These are phyloP conservation scores for Ganoderma meredithae DNA, from an alignment of 1,284 basidiomycete species.

Conservation along the genomic window DNA sequence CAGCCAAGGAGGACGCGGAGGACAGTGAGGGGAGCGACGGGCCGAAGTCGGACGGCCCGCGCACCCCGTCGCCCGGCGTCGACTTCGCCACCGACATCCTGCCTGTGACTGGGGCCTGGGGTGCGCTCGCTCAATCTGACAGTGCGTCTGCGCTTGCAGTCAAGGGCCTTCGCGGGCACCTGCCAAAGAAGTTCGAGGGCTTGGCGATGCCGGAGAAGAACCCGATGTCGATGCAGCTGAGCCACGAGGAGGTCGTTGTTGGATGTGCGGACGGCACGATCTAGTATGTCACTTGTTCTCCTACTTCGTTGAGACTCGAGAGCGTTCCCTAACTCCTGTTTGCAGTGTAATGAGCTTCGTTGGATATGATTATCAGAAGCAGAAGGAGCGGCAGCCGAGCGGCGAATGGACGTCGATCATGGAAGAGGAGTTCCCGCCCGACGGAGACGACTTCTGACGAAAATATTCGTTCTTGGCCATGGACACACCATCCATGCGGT, in stretches of 20 bases:
- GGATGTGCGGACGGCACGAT: conserved; percentile 90
- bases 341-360: conserved; percentile 78
- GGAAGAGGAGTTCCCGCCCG: conserved; percentile 23
- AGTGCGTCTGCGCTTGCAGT: conserved; percentile 44
- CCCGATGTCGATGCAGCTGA: conserved; percentile 88
- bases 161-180: conserved; percentile 63
- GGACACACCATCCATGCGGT: neutral
- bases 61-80: conserved; percentile 46
- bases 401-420: conserved; percentile 24
- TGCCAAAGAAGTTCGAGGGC: conserved; percentile 73
- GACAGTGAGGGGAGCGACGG: conserved; percentile 39
- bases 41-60: conserved; percentile 29
- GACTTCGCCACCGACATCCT: conserved; percentile 70
- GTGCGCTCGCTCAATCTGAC: conserved; percentile 56
- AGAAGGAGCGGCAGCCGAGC: conserved; percentile 25
- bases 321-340: neutral
- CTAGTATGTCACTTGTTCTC: conserved; percentile 62
- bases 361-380: conserved; percentile 63
- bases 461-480: conserved; percentile 1
- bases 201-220: conserved; percentile 86
- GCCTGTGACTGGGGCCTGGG: conserved; percentile 73
- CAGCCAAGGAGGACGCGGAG: conserved; percentile 34
- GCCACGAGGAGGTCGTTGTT: conserved; percentile 86
- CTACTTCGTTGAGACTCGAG: conserved; percentile 12
- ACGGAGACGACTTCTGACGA: conserved; percentile 18